These are phyloP conservation scores for Fonsecaea pugnacius DNA, from an alignment of 2,329 filamentous ascomycete species.

Conservation along the genomic window DNA sequence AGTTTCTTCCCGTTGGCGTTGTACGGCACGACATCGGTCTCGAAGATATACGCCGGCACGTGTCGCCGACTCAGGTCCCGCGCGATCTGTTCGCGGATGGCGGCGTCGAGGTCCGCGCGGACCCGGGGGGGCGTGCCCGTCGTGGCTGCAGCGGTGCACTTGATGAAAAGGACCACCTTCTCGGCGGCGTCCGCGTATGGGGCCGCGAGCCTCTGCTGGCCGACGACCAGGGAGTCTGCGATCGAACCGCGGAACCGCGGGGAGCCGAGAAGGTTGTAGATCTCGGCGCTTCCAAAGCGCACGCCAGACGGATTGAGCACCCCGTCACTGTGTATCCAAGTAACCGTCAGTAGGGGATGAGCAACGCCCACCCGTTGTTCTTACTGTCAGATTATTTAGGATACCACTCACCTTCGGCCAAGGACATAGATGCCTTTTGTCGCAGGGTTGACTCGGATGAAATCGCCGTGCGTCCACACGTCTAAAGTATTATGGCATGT, in stretches of 20 bases:
- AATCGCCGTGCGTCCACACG: slow-evolving; percentile 68
- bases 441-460: slow-evolving; percentile 19
- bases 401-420: slow-evolving; percentile 16
- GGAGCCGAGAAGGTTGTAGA: slow-evolving; percentile 70
- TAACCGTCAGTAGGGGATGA: not conserved
- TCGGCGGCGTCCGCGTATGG: slow-evolving; percentile 20
- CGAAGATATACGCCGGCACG: slow-evolving; percentile 26
- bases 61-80: slow-evolving; percentile 61
- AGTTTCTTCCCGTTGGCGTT: slow-evolving; percentile 33
- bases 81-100: slow-evolving; percentile 67
- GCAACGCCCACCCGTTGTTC: too few relatives aligned
- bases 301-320: slow-evolving; percentile 78
- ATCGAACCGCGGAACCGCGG: slow-evolving; percentile 12
- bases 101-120: slow-evolving; percentile 55
- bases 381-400: not conserved
- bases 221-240: slow-evolving; percentile 19
- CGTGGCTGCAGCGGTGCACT: not conserved
- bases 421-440: slow-evolving; percentile 23
- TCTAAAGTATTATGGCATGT: not conserved
- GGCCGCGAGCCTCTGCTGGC: slow-evolving; percentile 15
- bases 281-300: slow-evolving; percentile 88
- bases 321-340: slow-evolving; percentile 44
- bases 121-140: not conserved
- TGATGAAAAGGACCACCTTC: slow-evolving; percentile 28
- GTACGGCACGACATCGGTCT: slow-evolving; percentile 19